A percentile compares a stretch with the other conserved stretches of the same genome.
Evolutionary conservation across 805 yeast genomes (phyloP).

Genomic region (Lipomyces lipofer): DNA sequence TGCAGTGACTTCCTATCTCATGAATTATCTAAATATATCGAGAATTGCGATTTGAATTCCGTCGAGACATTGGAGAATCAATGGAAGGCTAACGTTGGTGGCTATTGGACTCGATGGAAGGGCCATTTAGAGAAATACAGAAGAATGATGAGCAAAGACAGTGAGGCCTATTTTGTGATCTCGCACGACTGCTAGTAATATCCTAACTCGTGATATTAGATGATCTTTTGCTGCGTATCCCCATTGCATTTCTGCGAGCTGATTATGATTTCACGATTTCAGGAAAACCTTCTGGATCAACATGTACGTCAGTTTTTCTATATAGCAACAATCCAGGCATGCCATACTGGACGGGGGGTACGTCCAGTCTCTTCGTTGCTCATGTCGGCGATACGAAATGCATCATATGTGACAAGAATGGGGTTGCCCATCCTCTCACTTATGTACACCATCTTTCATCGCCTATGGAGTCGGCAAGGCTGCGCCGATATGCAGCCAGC

Average conservation of each 20-base stretch:
- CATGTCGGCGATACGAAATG: slow-evolving; percentile 94
- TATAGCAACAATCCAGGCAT: slow-evolving; percentile 46
- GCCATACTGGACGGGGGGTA: slow-evolving; percentile 62
- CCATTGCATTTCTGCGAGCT: slow-evolving; percentile 62
- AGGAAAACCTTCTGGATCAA: slow-evolving; percentile 57
- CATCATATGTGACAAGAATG: slow-evolving; percentile 76
- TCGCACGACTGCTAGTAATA: too few species aligned
- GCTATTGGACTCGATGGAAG: slow-evolving; percentile 83
- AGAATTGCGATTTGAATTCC: slow-evolving; percentile 42
- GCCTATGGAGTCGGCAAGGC: slow-evolving; percentile 70
- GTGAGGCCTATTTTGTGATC: slow-evolving; percentile 10
- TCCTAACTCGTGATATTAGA: too few species aligned
- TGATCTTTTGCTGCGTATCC: slow-evolving; percentile 61
- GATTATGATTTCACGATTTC: slow-evolving; percentile 55
- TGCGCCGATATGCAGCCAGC: slow-evolving; percentile 62
- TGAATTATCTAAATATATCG: slow-evolving; percentile 57
- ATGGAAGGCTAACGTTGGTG: slow-evolving; percentile 64
- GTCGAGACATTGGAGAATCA: slow-evolving; percentile 48
- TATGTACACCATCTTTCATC: slow-evolving; percentile 85
- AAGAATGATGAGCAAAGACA: slow-evolving; percentile 33
- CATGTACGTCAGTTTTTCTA: slow-evolving; percentile 66
- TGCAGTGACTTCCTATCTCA: slow-evolving; percentile 63
- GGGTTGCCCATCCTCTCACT: slow-evolving; percentile 77
- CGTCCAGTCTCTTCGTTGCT: slow-evolving; percentile 70
- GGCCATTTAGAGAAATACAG: slow-evolving; percentile 47